Base-by-base conservation (phyloP, 768 basidiomycete genomes). In the Hygrophorus pudorinus region DNA sequence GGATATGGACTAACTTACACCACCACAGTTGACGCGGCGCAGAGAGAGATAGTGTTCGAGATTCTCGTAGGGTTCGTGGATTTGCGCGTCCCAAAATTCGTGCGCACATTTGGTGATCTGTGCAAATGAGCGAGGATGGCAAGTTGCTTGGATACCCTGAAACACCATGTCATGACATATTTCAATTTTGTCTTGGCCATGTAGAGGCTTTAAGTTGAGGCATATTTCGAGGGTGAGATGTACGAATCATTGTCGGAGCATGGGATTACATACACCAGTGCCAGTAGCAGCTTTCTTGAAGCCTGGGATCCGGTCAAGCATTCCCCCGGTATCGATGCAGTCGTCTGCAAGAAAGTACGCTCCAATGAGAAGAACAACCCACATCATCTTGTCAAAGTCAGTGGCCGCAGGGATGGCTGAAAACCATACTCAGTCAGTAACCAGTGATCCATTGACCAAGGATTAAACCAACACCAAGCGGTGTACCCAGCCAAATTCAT, bases 111-210 rank as follows among this genome's bases (percentile, higher is more conserved):
- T 39, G 11, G 41, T 43, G 5, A 50, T 9, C 32, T 50, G 48
- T 5, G 46, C 31, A 24, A 50, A 50, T 14, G 48, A 47, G 11
- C 37, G 38, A n/a, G 46, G 46, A 18, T 50, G 48, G 41, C 46
- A 28, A 11, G 48, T 50, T 7, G 48, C 48, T 42, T 47, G 48
- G 40, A 50, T 50, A 11, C 38, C 48, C 5, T 46, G 38, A 30
- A 50, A 50, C 2, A 47, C 48, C 16, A 50, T 50, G 20, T 50
- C 48, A 18, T 50, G 48, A 24, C 48, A 50, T n/a, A 47, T 38
- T 31, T 50, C 48, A 2, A 46, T 46, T 31, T 34, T 27, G 29
- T 50, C 24, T 24, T 7, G 24, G 24, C 4, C 4, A 7, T 24
- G 24, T 7, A 24, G 24, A 24, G 24, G 24, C 48, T 47, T 42